Base-by-base conservation (phyloP, 2,329 filamentous ascomycete species). In the Pseudogymnoascus sp. region DNA sequence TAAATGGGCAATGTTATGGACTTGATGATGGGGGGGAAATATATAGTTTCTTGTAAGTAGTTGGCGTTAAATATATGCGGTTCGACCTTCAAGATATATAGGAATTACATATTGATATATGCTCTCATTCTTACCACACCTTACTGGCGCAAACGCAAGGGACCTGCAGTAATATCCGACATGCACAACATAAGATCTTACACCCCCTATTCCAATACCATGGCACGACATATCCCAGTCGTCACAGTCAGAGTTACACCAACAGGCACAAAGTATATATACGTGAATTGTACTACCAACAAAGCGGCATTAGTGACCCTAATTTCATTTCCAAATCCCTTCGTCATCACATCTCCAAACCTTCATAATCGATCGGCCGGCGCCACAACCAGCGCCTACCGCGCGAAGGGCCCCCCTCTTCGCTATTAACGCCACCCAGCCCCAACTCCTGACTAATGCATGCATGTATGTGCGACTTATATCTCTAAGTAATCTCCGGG, bases 201-300 rank as follows among this genome's bases (percentile, higher is more conserved):
- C 8, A 5, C 4, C 14, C n/a, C 49, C 14, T 31, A 55, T 33
- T 18, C 25, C 28, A 33, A 7, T 12, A 33, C 28, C 49, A 33
- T 21, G 49, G n/a, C 49, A 55, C 49, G 33, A 9, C 49, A 55
- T n/a, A 11, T 28, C 14, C 11, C 18, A 45, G 28, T 12, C 8
- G 25, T 28, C 49, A 55, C n/a, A 11, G 1, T n/a, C 4, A n/a
- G 1, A 55, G 28, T 55, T 31, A 55, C 49, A 55, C 49, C 28
- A 52, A 52, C 45, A 55, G n/a, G 5, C 49, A 55, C 49, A 55
- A 18, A 21, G n/a, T 55, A 33, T 55, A 55, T 55, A 21, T 55
- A 55, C 28, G 25, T 55, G 49, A 55, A 55, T 55, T 55, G 49
- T 55, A 55, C 49, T 55, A 21, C 49, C 49, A 55, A 55, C 49